Base-by-base conservation (phyloP, 2,329 filamentous ascomycete species). In the Gnomoniopsis smithogilvyi region DNA sequence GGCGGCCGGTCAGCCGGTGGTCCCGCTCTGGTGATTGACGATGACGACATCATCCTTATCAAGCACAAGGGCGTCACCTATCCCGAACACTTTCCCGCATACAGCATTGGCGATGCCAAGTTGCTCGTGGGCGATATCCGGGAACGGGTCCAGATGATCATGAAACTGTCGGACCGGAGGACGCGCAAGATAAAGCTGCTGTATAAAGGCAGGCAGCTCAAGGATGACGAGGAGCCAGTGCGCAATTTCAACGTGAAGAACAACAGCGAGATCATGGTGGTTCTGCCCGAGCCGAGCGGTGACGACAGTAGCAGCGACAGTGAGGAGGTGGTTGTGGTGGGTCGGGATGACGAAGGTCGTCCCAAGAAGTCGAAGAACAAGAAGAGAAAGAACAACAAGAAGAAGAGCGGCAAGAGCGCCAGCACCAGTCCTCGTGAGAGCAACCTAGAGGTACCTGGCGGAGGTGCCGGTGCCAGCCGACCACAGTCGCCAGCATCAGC, bases 91-190 rank as follows among this genome's bases (percentile, higher is more conserved):
- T 93, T 93, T 67, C 88, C 90, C 0, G 87, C 87, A 14, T 90
- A 88, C 71, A 84, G 86, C 60, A 92, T 94, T 67, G 87, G 85
- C 59, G 87, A 91, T 69, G 89, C 89, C 50, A 87, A 89, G 68
- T 76, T 93, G 58, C 80, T 78, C 36, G 84, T 92, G 36, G 74
- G 79, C 56, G 87, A 90, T 66, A 79, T 93, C 34, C 81, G 84
- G 59, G 80, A 87, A 56, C 86, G 88, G n/a, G 83, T 86, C 6
- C 85, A 83, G 56, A 78, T 88, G 64, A 80, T 90, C 69, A 81
- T 91, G 74, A 82, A 85, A 54, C 73, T 91, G 34, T 78, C 81
- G 6, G 80, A 85, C 49, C 75, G 76, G 67, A 69, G 78, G 68
- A 70, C 76, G 8, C 72, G 73, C 33, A 75, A 80, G 50, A 77